A percentile compares a stretch with the other conserved stretches of the same genome.
phyloP scores from a whole-genome alignment of 192 early-diverging fungal genomes.

The Linnemannia zychae region DNA sequence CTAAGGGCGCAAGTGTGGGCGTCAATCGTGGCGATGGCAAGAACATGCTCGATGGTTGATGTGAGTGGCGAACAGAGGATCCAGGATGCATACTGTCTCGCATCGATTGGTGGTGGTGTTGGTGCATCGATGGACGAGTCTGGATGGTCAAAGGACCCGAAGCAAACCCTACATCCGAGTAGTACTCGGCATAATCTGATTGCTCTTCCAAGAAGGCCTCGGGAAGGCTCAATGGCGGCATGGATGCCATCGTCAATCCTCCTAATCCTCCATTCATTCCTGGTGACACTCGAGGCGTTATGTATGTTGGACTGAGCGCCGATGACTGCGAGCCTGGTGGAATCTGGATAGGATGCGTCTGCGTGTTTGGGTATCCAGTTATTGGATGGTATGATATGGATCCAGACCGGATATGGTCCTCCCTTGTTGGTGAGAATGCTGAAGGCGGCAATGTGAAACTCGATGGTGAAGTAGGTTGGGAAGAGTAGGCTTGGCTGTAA shows the following conservation, averaged over 20 bases:
- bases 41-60: background rate
- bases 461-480: slow-evolving; percentile 44
- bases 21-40: slow-evolving; percentile 43
- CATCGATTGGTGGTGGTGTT: background rate
- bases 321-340: slow-evolving; percentile 1
- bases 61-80: background rate
- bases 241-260: slow-evolving; percentile 8
- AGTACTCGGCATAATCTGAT: slow-evolving; percentile 45
- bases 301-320: slow-evolving; percentile 17
- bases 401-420: slow-evolving; percentile 34
- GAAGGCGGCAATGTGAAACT: slow-evolving; percentile 50
- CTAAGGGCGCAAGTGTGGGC: slow-evolving; percentile 28
- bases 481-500: slow-evolving; percentile 26
- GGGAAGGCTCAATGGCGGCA: slow-evolving; percentile 43
- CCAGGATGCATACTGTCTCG: background rate
- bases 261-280: slow-evolving; percentile 19
- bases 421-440: slow-evolving; percentile 27
- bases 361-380: background rate
- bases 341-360: slow-evolving; percentile 33
- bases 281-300: slow-evolving; percentile 46
- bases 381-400: slow-evolving; percentile 31
- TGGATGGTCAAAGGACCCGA: background rate
- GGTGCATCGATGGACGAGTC: background rate
- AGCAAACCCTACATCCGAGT: slow-evolving; percentile 46
- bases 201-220: slow-evolving; percentile 46